Evolutionary conservation across 129 eudicot species (phyloP), one percentile per base, ranked within the genome.

Genomic region (Solidago caesia): DNA sequence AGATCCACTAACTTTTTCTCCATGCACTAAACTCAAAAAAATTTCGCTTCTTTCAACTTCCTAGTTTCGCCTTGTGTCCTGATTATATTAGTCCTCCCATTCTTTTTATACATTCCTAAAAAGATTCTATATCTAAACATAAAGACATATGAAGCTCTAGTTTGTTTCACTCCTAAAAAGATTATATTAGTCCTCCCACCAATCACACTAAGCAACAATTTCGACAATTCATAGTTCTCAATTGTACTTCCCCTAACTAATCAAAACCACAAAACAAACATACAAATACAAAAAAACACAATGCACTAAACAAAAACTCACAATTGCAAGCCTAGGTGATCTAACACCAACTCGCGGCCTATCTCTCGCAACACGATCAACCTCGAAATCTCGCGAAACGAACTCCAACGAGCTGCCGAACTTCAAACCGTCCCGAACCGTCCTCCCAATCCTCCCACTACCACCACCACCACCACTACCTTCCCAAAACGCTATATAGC

Each of bases 261-360:
- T 33, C 39, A 33, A 0, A 33, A 33, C 3, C 39, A 33, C 39
- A 33, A 33, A 33, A 33, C 39, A 33, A 1, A 33, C 39, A 33
- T 33, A 33, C 39, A 33, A 33, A 33, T 33, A 33, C 39, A 33
- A 33, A 33, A 43, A 7, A n/a, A 44, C 13, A 55, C 33, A 14
- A n/a, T 15, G 73, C 46, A n/a, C 10, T 13, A 44, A 65, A 57
- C 43, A 33, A 33, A 56, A 60, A 84, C 98, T 86, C 81, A 93
- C 98, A 69, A 93, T 76, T 48, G 83, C 96, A 71, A 93, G 86
- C 67, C 83, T 82, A n/a, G 98, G 98, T 11, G 89, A 84, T 70
- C 97, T 81, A 76, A 93, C 73, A 12, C 88, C 97, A 25, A 81
- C 60, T 69, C 70, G 75, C 69, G 90, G 89, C 59, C 79, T 74